Evolutionary conservation across 345 rosid genomes (phyloP).

Genomic region (Crucihimalaya himalaica): DNA sequence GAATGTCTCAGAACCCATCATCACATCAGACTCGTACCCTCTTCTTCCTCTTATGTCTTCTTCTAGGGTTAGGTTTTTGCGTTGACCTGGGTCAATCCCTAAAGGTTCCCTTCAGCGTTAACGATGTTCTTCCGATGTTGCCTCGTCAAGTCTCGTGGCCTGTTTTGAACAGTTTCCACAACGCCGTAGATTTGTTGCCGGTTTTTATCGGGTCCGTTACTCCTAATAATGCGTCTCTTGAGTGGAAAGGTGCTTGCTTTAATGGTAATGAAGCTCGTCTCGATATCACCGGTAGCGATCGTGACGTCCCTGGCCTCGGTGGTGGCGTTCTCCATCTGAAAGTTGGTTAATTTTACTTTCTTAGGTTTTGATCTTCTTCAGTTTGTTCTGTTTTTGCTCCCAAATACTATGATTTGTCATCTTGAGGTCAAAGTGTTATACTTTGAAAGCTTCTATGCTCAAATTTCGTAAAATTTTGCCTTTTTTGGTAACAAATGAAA

Average conservation of each 20-base stretch:
- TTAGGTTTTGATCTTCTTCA: background rate
- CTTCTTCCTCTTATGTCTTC: conserved; percentile 37
- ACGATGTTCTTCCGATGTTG: conserved; percentile 81
- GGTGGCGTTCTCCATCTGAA: conserved; percentile 83
- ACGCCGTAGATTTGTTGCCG: conserved; percentile 92
- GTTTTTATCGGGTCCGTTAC: conserved; percentile 74
- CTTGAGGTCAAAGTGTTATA: background rate
- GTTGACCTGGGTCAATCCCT: conserved; percentile 46
- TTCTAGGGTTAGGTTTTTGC: conserved; percentile 45
- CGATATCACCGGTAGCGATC: conserved; percentile 65
- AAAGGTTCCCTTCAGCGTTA: conserved; percentile 71
- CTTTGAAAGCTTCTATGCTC: background rate
- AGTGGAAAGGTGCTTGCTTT: conserved; percentile 97
- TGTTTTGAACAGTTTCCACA: conserved; percentile 74
- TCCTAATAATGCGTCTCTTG: conserved; percentile 57
- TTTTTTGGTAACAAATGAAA: background rate
- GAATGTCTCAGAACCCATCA: conserved; percentile 44
- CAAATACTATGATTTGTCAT: background rate
- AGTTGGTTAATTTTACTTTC: conserved; percentile 42
- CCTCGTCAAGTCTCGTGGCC: conserved; percentile 96
- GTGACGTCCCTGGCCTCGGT: conserved; percentile 58
- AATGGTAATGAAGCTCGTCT: conserved; percentile 73
- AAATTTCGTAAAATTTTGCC: background rate
- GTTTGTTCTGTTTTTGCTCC: background rate
- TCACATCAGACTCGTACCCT: conserved; percentile 16